A percentile compares a stretch with the other conserved stretches of the same genome.
Evolutionary conservation across 2,329 filamentous ascomycete species (phyloP).

Genomic region (Orbilia brochopaga): DNA sequence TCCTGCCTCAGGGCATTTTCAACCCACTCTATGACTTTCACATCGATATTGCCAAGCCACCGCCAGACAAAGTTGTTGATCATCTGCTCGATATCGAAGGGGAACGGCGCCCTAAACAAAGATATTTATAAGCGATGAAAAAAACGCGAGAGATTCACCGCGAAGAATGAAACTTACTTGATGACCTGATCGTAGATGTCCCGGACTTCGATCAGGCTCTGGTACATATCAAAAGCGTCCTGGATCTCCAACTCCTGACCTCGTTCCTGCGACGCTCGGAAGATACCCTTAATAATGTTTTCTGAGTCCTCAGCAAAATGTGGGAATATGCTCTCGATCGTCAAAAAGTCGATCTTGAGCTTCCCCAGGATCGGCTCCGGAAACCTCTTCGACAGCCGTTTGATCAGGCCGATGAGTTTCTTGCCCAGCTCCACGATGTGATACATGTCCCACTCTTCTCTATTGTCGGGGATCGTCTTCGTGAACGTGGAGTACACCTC

Average conservation of each 20-base stretch:
- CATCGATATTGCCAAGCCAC: conserved; percentile 84
- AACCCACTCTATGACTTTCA: conserved; percentile 79
- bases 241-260: conserved; percentile 80
- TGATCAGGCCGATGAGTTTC: conserved; percentile 79
- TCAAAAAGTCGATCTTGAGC: conserved; percentile 55
- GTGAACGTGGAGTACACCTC: conserved; percentile 81
- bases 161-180: conserved; percentile 50
- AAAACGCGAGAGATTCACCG: neutral
- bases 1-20: conserved; percentile 92
- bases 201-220: conserved; percentile 82
- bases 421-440: conserved; percentile 90
- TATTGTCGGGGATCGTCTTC: conserved; percentile 77
- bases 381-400: conserved; percentile 91
- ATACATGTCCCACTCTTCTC: conserved; percentile 85
- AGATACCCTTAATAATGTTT: conserved; percentile 80
- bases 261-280: conserved; percentile 72
- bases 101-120: conserved; percentile 69
- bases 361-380: conserved; percentile 58
- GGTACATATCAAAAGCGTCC: conserved; percentile 93
- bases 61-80: conserved; percentile 94
- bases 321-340: conserved; percentile 82
- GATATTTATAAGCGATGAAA: conserved; percentile 1
- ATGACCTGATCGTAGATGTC: conserved; percentile 73
- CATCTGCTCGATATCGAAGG: conserved; percentile 83
- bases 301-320: conserved; percentile 87